Percentiles rank a stretch among this genome's conserved stretches.
Conservation (phyloP, 1,284 basidiomycete species). For the Phellopilus nigrolimitatus region DNA sequence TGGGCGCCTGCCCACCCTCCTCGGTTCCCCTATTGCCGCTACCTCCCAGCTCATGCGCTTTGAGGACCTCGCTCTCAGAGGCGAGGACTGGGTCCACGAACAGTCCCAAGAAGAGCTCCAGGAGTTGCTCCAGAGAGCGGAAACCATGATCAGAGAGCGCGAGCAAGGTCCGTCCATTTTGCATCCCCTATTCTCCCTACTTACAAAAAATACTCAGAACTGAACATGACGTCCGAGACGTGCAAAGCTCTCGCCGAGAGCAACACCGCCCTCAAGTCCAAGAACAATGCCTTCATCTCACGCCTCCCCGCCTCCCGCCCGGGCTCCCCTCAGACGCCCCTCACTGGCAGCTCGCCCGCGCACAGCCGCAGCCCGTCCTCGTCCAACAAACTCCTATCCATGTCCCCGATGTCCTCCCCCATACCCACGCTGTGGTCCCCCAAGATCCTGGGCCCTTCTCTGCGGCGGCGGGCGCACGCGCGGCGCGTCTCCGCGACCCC, state of each 20-base stretch:
- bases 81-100: constrained; percentile 3
- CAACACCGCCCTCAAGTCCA: constrained; percentile 61
- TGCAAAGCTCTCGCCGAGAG: constrained; percentile 66
- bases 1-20: constrained; percentile 4
- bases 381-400: no score
- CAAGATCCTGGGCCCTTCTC: constrained; percentile 26
- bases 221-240: constrained; percentile 60
- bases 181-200: not conserved
- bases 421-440: constrained; percentile 22
- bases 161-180: constrained; percentile 51
- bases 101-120: constrained; percentile 68
- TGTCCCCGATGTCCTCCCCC: no score
- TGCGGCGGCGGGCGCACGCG: constrained; percentile 32
- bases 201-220: constrained; percentile 40
- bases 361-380: constrained; percentile 21
- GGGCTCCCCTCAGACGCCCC: constrained; percentile 31
- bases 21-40: constrained; percentile 17
- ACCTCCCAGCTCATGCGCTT: constrained; percentile 11
- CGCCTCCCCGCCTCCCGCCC: constrained; percentile 44
- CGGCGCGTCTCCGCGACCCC: constrained; percentile 62
- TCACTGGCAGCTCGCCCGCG: constrained; percentile 25
- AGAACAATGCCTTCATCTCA: constrained; percentile 61
- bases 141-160: constrained; percentile 67
- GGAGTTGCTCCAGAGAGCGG: constrained; percentile 60
- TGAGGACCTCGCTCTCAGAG: not conserved